phyloP scores from a whole-genome alignment of 306 rosid species.

The Acacia confusa region DNA sequence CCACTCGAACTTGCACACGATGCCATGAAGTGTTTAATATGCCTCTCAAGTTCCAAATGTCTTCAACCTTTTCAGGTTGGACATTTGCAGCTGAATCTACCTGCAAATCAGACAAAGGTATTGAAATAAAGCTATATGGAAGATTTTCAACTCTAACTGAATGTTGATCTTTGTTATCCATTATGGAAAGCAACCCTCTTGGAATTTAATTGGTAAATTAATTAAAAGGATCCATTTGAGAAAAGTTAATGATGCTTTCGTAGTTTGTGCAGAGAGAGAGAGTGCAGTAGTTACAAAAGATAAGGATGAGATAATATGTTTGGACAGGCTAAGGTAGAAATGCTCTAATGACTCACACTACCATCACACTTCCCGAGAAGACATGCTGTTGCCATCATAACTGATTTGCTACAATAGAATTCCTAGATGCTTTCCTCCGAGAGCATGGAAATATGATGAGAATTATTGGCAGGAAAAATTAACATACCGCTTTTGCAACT shows the following conservation, averaged over 20 bases:
- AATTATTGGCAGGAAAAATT: not conserved
- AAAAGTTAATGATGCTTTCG: not conserved
- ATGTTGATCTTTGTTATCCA: conserved; percentile 1
- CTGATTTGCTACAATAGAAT: not conserved
- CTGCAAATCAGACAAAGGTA: conserved; percentile 44
- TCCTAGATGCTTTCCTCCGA: not conserved
- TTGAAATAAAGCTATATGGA: not conserved
- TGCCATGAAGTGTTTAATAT: conserved; percentile 94
- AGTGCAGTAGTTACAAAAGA: not conserved
- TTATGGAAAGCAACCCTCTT: conserved; percentile 1
- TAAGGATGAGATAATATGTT: not conserved
- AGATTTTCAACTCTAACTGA: not conserved
- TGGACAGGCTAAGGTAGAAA: not conserved
- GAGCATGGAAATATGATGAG: conserved; percentile 6
- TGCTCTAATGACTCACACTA: not conserved
- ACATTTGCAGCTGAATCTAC: conserved; percentile 89
- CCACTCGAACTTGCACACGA: conserved; percentile 68
- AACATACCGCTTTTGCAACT: conserved; percentile 86
- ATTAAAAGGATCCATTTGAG: not conserved
- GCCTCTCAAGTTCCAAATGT: conserved; percentile 90
- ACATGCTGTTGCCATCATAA: not conserved
- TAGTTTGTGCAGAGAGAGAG: not conserved
- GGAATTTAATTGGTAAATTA: not conserved
- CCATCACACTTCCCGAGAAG: conserved; percentile 4
- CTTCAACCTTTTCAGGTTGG: conserved; percentile 83